These are phyloP conservation scores for Chaetothyriales sp. DNA, from an alignment of 2,329 filamentous ascomycete genomes.

Conservation along the genomic window DNA sequence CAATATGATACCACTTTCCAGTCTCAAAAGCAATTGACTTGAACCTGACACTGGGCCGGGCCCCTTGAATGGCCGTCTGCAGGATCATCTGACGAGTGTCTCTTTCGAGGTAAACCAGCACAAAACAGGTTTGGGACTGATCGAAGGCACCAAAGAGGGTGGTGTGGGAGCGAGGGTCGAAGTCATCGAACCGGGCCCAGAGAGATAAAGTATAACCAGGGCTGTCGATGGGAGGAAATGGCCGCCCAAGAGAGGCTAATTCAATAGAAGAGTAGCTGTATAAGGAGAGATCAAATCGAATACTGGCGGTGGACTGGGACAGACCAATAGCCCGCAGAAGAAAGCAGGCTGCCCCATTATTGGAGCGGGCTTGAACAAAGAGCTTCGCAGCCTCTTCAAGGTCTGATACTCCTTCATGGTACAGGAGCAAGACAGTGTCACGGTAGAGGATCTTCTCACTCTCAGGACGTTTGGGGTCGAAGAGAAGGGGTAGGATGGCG, in stretches of 20 bases:
- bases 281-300: slow-evolving; percentile 85
- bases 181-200: slow-evolving; percentile 79
- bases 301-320: slow-evolving; percentile 64
- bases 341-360: slow-evolving; percentile 47
- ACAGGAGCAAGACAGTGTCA: slow-evolving; percentile 50
- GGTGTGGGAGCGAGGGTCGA: slow-evolving; percentile 72
- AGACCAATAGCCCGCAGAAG: slow-evolving; percentile 56
- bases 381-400: slow-evolving; percentile 75
- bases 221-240: slow-evolving; percentile 69
- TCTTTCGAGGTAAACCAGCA: slow-evolving; percentile 84
- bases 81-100: slow-evolving; percentile 89
- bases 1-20: slow-evolving; percentile 82
- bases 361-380: slow-evolving; percentile 40
- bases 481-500: slow-evolving; percentile 48
- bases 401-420: slow-evolving; percentile 60
- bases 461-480: slow-evolving; percentile 39
- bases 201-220: slow-evolving; percentile 75
- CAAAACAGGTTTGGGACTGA: slow-evolving; percentile 76
- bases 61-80: slow-evolving; percentile 80
- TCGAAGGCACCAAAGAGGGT: slow-evolving; percentile 95
- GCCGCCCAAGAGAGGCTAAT: slow-evolving; percentile 64
- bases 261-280: slow-evolving; percentile 85
- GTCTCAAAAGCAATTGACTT: slow-evolving; percentile 64
- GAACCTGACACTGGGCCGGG: slow-evolving; percentile 81
- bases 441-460: slow-evolving; percentile 46